Conservation (phyloP, 108 stramenopile genomes). For the Cylindrotheca fusiformis region DNA sequence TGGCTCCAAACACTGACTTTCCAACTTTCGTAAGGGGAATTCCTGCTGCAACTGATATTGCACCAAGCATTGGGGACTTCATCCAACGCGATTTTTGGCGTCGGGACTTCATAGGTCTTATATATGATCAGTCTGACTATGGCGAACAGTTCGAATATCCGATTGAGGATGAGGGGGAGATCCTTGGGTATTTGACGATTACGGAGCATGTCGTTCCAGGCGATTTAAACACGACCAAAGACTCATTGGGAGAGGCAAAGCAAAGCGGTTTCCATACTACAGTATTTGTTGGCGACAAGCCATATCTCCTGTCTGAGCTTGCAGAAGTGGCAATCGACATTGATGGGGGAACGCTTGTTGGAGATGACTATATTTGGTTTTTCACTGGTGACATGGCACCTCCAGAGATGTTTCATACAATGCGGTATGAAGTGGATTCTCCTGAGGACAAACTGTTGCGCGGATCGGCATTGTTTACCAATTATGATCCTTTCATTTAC, state of each 20-base stretch:
- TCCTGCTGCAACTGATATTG: conserved; percentile 1
- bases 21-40: conserved; percentile 17
- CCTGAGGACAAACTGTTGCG: conserved; percentile 15
- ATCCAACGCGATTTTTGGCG: conserved; percentile 4
- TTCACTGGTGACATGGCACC: conserved; percentile 11
- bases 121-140: conserved; percentile 18
- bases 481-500: conserved; percentile 21
- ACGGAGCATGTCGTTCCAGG: conserved; percentile 1
- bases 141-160: conserved; percentile 19
- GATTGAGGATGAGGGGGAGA: conserved; percentile 17
- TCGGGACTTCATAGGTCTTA: conserved; percentile 8
- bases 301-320: conserved; percentile 6
- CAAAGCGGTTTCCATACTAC: conserved; percentile 8
- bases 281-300: conserved; percentile 5
- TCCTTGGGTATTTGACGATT: background rate
- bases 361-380: conserved; percentile 27
- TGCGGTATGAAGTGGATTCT: conserved; percentile 16
- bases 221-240: conserved; percentile 2
- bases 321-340: too few species aligned
- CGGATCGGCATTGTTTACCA: conserved; percentile 23
- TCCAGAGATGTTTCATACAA: conserved; percentile 1
- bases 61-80: too few species aligned
- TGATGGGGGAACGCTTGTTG: conserved; percentile 10
- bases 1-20: conserved; percentile 6
- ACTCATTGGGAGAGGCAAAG: background rate